Percentiles rank a stretch among this genome's conserved stretches.
phyloP scores from a whole-genome alignment of 352 stramenopile species.

The Globisporangium polare region DNA sequence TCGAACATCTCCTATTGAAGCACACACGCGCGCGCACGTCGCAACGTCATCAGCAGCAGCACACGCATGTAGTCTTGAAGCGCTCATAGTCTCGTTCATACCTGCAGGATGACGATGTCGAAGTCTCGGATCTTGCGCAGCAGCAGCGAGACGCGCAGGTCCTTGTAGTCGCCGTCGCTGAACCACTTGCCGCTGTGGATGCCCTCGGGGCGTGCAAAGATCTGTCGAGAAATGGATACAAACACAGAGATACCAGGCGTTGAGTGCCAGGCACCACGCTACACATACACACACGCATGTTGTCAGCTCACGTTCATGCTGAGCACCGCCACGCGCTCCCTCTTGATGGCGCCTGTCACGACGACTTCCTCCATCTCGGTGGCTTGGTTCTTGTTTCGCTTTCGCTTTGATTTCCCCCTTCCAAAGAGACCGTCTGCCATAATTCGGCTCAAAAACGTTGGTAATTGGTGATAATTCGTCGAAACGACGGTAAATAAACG shows the following conservation, averaged over 20 bases:
- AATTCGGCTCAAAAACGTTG: constrained; percentile 18
- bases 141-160: constrained; percentile 59
- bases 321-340: constrained; percentile 59
- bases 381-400: not conserved
- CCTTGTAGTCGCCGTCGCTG: constrained; percentile 64
- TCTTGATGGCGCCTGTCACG: constrained; percentile 9
- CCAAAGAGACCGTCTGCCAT: not conserved
- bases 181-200: constrained; percentile 80
- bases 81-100: not conserved
- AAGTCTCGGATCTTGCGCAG: constrained; percentile 70
- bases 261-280: not conserved
- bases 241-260: not conserved
- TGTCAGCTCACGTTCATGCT: constrained; percentile 58
- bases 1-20: constrained; percentile 73
- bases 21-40: not conserved
- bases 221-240: constrained; percentile 24
- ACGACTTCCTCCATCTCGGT: constrained; percentile 6
- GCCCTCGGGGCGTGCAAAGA: constrained; percentile 69
- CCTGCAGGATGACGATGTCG: constrained; percentile 69
- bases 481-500: not conserved
- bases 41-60: not conserved
- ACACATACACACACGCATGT: constrained; percentile 1
- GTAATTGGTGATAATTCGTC: constrained; percentile 1
- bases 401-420: not conserved
- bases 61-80: not conserved